Base-by-base conservation (phyloP, 805 yeast species). In the Kregervanrija pseudodelftensis region DNA sequence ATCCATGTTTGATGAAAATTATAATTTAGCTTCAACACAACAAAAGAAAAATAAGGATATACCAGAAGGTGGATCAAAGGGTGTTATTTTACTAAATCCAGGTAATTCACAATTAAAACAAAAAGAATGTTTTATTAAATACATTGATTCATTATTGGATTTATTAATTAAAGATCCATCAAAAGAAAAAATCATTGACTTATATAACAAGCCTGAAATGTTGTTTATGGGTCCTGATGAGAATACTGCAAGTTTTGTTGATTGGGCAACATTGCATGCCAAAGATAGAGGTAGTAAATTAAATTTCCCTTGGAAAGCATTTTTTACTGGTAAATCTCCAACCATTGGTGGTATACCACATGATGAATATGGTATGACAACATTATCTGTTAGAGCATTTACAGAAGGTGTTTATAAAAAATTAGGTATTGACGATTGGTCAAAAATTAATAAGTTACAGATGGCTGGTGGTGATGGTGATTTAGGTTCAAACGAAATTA, bases 401-500 rank as follows among this genome's bases (percentile, higher is more conserved):
- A 95, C 91, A 46, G 82, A 85, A 61, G 85, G 86, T 58, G 80
- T 90, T 48, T 91, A 91, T 65, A 84, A 86, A 53, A 85, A 88
- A 63, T 73, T 83, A 47, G 69, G 76, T 14, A 71, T 91, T 48
- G 64, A 70, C 34, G 77, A 82, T 52, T 67, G 75, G 53, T 60
- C 72, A 22, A 65, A 68, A 35, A 75, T 91, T 48, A 74, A 73
- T 57, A 91, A 93, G 68, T 72, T 93, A 59, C 99, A 91, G 71
- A 93, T 97, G 44, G 99, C 98, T 68, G 99, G 99, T 39, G 98
- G 98, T 52, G 97, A 93, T 66, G 99, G 99, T 60, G 99, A 91
- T 67, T 73, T 91, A 54, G 99, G 99, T 30, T 85, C 95, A 22
- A 93, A 91, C 64, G 99, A 91, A 69, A 93, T 91, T 57, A 72